These are phyloP conservation scores for Exophiala phaeomuriformis DNA, from an alignment of 2,329 filamentous ascomycete genomes.

Conservation along the genomic window DNA sequence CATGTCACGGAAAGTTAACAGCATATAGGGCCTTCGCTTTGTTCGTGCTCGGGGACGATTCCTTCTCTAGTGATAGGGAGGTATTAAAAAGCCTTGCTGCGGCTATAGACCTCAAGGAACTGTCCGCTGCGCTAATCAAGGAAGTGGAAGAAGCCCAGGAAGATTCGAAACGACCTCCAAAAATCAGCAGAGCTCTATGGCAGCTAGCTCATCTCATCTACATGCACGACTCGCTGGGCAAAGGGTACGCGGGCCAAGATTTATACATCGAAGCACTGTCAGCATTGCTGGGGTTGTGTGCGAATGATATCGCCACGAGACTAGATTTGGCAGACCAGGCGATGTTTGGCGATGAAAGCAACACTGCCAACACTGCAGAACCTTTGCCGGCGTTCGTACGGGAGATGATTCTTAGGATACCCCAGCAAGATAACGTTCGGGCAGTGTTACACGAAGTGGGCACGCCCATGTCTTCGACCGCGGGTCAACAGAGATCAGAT, in stretches of 20 bases:
- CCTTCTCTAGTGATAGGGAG: constrained; percentile 5
- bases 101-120: constrained; percentile 7
- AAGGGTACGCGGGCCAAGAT: constrained; percentile 35
- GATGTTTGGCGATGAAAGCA: constrained; percentile 21
- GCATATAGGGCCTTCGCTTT: constrained; percentile 16
- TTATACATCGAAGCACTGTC: constrained; percentile 51
- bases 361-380: constrained; percentile 30
- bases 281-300: constrained; percentile 49
- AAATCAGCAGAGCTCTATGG: constrained; percentile 45
- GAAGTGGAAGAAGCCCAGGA: constrained; percentile 23
- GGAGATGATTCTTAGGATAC: constrained; percentile 56
- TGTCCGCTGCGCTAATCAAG: constrained; percentile 13
- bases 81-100: constrained; percentile 8
- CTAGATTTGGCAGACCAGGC: constrained; percentile 37
- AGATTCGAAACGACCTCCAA: constrained; percentile 34
- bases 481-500: constrained; percentile 30
- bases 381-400: constrained; percentile 50
- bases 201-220: constrained; percentile 55
- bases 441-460: constrained; percentile 15
- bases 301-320: constrained; percentile 46
- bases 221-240: constrained; percentile 41
- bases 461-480: constrained; percentile 21
- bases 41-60: constrained; percentile 9
- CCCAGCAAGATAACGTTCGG: constrained; percentile 30
- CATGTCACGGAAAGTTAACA: not conserved